phyloP scores from a whole-genome alignment of 345 rosid species.

The Mallotus nudiflorus region DNA sequence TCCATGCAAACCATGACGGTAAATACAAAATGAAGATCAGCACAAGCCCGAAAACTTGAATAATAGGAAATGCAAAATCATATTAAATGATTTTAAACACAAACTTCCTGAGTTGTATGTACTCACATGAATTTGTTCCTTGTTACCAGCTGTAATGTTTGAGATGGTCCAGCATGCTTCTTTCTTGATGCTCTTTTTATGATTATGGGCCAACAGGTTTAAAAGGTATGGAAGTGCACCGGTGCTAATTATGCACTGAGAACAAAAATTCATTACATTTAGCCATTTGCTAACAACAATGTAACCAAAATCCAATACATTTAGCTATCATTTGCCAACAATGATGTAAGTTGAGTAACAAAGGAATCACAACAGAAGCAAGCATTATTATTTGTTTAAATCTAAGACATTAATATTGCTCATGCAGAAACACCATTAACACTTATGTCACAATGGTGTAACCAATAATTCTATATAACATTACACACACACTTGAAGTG shows the following conservation, averaged over 20 bases:
- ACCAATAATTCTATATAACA: neutral
- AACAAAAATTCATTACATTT: neutral
- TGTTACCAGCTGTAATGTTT: conserved; percentile 36
- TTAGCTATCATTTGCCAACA: no score
- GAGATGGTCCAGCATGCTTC: conserved; percentile 40
- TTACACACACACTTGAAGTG: neutral
- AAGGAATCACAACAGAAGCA: neutral
- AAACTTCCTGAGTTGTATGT: neutral
- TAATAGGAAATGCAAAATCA: neutral
- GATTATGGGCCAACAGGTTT: conserved; percentile 23
- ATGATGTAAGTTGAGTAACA: no score
- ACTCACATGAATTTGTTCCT: conserved; percentile 28
- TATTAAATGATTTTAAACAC: neutral
- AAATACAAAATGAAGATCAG: neutral
- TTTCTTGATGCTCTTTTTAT: conserved; percentile 34
- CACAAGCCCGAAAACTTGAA: neutral
- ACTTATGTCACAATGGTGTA: neutral
- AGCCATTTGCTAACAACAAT: neutral
- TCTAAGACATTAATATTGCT: neutral
- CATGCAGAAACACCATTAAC: neutral
- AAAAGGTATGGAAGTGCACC: conserved; percentile 28
- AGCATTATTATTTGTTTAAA: neutral
- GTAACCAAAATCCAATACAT: neutral
- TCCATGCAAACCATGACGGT: neutral
- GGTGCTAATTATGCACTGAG: conserved; percentile 18